A percentile compares a stretch with the other conserved stretches of the same genome.
phyloP scores from a whole-genome alignment of 2,329 filamentous ascomycete genomes.

The Periglandula ipomoeae region DNA sequence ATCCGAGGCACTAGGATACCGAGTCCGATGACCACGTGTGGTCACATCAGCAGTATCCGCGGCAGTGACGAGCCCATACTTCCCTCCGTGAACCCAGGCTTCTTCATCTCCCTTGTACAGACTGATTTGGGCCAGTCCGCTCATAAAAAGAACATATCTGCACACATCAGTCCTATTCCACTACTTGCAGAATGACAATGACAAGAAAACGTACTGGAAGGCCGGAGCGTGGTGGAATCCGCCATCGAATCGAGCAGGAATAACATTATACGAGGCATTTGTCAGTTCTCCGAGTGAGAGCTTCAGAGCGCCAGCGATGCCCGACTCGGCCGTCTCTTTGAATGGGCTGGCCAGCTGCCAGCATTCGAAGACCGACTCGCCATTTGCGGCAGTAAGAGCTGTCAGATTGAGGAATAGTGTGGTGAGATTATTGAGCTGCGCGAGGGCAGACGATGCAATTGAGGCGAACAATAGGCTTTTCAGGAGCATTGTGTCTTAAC shows the following conservation, averaged over 20 bases:
- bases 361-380: constrained; percentile 34
- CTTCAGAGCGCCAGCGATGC: constrained; percentile 20
- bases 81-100: constrained; percentile 29
- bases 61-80: constrained; percentile 31
- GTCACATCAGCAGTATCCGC: constrained; percentile 32
- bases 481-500: background rate
- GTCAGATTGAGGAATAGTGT: constrained; percentile 29
- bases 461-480: background rate
- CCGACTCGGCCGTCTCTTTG: constrained; percentile 19
- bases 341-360: constrained; percentile 27
- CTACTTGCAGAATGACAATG: too few species aligned
- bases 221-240: constrained; percentile 32
- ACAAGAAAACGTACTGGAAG: constrained; percentile 29
- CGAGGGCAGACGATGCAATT: background rate
- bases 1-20: constrained; percentile 27
- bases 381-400: constrained; percentile 25
- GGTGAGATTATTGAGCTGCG: constrained; percentile 2
- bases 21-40: constrained; percentile 28
- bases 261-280: constrained; percentile 26
- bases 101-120: constrained; percentile 28
- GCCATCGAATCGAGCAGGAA: constrained; percentile 28
- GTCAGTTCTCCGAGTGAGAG: constrained; percentile 22
- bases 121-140: constrained; percentile 30
- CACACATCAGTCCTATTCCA: too few species aligned
- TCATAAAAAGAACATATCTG: constrained; percentile 27